Conservation (phyloP, 805 yeast genomes). For the Cyberlindnera galapagoensis region DNA sequence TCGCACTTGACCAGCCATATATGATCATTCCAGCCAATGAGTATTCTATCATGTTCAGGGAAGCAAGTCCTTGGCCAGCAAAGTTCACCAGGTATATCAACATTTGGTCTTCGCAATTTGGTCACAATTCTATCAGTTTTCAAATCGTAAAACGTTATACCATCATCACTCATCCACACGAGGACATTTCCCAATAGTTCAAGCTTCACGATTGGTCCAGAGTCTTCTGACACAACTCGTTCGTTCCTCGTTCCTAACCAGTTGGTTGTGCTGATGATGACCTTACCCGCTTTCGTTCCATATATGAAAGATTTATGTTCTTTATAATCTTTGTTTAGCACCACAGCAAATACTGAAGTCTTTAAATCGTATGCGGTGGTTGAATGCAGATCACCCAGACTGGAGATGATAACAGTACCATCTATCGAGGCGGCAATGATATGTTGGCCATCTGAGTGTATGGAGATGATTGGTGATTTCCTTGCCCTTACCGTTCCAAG, state of each 20-base stretch:
- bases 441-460: slow-evolving; percentile 64
- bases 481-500: slow-evolving; percentile 79
- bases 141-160: slow-evolving; percentile 63
- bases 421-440: slow-evolving; percentile 91
- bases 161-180: slow-evolving; percentile 80
- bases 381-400: slow-evolving; percentile 31
- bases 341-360: slow-evolving; percentile 84
- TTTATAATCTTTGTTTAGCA: slow-evolving; percentile 63
- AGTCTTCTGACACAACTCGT: slow-evolving; percentile 41
- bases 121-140: slow-evolving; percentile 42
- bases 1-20: slow-evolving; percentile 63
- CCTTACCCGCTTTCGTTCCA: slow-evolving; percentile 88
- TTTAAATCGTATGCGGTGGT: slow-evolving; percentile 65
- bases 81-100: slow-evolving; percentile 58
- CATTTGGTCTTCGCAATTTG: slow-evolving; percentile 49
- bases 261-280: slow-evolving; percentile 64
- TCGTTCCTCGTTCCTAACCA: slow-evolving; percentile 88
- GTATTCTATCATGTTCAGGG: slow-evolving; percentile 57
- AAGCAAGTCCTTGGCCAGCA: slow-evolving; percentile 75
- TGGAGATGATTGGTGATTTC: slow-evolving; percentile 65
- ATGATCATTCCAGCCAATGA: slow-evolving; percentile 79
- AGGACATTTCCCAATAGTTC: slow-evolving; percentile 57
- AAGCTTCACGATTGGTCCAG: slow-evolving; percentile 69
- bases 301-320: slow-evolving; percentile 62
- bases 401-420: slow-evolving; percentile 83